Evolutionary conservation across 208 protist genomes (phyloP).

Genomic region (Leptomonas pyrrhocoris): DNA sequence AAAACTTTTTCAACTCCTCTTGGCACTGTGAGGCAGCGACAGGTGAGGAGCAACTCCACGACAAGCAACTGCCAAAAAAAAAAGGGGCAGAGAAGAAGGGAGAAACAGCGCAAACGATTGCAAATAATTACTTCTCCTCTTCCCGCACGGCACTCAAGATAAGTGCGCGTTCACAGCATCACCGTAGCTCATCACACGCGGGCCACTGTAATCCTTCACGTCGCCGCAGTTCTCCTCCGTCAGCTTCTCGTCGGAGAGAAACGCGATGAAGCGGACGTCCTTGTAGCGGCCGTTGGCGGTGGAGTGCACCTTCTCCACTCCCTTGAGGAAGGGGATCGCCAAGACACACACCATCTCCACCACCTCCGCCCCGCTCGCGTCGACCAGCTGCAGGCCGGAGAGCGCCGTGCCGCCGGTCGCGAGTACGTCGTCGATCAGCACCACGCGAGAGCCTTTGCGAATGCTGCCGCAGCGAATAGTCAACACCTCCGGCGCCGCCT

Average conservation of each 20-base stretch:
- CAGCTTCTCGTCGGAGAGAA: slow-evolving; percentile 63
- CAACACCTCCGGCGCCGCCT: slow-evolving; percentile 81
- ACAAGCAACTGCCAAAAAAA: no score
- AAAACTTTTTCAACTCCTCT: no score
- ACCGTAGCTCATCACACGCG: slow-evolving; percentile 67
- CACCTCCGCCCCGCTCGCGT: slow-evolving; percentile 69
- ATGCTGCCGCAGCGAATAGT: slow-evolving; percentile 85
- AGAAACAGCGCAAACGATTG: not conserved
- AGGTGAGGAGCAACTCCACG: no score
- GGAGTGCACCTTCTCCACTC: slow-evolving; percentile 72
- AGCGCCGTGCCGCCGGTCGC: slow-evolving; percentile 91
- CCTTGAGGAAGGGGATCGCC: slow-evolving; percentile 64
- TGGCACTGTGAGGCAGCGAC: no score
- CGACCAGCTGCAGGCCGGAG: slow-evolving; percentile 89
- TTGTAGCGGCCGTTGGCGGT: slow-evolving; percentile 69
- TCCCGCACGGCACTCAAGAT: not conserved
- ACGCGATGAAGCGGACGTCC: slow-evolving; percentile 63
- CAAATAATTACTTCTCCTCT: no score
- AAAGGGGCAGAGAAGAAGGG: no score
- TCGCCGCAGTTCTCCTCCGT: slow-evolving; percentile 86
- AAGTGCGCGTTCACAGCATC: slow-evolving; percentile 34
- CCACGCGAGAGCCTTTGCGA: slow-evolving; percentile 65
- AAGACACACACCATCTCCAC: slow-evolving; percentile 77
- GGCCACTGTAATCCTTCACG: slow-evolving; percentile 52
- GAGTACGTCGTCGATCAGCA: slow-evolving; percentile 93